These are phyloP conservation scores for Penicillium expansum DNA, from an alignment of 2,329 filamentous ascomycete species.

Conservation along the genomic window DNA sequence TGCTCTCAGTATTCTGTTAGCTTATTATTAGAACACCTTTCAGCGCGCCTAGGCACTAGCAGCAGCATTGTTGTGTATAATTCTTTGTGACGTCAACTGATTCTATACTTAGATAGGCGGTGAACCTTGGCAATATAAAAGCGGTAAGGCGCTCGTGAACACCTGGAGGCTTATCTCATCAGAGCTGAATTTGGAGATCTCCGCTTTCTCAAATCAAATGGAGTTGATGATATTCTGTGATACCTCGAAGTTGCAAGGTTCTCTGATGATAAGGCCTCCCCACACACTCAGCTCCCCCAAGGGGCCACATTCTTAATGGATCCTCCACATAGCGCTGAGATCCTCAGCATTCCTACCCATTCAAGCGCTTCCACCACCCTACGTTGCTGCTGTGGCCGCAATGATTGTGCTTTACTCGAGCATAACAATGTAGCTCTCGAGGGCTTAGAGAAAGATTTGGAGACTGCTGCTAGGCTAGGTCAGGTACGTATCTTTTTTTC, in stretches of 20 bases:
- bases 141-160: neutral
- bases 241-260: slow-evolving; percentile 6
- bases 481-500: slow-evolving; percentile 79
- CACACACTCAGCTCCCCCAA: slow-evolving; percentile 22
- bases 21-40: too few relatives aligned
- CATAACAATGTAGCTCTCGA: slow-evolving; percentile 77
- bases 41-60: too few relatives aligned
- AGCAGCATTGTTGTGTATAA: neutral
- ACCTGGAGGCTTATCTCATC: slow-evolving; percentile 4
- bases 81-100: neutral
- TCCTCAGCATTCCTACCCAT: slow-evolving; percentile 35
- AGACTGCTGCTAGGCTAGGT: slow-evolving; percentile 79
- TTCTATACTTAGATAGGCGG: neutral
- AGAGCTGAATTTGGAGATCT: slow-evolving; percentile 3
- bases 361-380: slow-evolving; percentile 28
- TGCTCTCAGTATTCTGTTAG: neutral
- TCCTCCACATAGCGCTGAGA: slow-evolving; percentile 25
- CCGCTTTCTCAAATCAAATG: slow-evolving; percentile 7
- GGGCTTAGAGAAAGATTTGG: slow-evolving; percentile 81
- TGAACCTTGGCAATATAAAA: neutral
- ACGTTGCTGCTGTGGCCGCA: slow-evolving; percentile 79
- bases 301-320: slow-evolving; percentile 36
- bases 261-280: slow-evolving; percentile 8
- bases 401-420: slow-evolving; percentile 74
- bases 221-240: slow-evolving; percentile 1